Evolutionary conservation across 495 filamentous ascomycete species (phyloP).

Genomic region (Cercophora samala): DNA sequence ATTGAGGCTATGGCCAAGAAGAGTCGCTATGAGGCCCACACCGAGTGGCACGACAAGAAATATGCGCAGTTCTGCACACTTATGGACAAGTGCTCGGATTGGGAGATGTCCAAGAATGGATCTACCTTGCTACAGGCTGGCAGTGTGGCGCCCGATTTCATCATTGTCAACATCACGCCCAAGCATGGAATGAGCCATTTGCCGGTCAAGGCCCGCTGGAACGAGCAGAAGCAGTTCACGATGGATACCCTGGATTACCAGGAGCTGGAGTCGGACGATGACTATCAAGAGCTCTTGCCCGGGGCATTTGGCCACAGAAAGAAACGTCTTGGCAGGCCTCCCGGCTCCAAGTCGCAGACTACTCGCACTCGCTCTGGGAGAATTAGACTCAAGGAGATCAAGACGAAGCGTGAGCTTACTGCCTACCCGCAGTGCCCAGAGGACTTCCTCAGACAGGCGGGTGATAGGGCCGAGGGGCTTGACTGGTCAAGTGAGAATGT

Average conservation of each 20-base stretch:
- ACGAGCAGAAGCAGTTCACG: slow-evolving; percentile 34
- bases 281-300: slow-evolving; percentile 18
- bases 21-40: slow-evolving; percentile 18
- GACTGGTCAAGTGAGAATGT: slow-evolving; percentile 43
- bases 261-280: slow-evolving; percentile 29
- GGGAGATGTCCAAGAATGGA: slow-evolving; percentile 40
- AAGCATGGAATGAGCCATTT: slow-evolving; percentile 20
- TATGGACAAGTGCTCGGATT: slow-evolving; percentile 37
- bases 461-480: slow-evolving; percentile 30
- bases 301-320: slow-evolving; percentile 3
- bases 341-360: slow-evolving; percentile 10
- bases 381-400: slow-evolving; percentile 34
- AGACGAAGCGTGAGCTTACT: slow-evolving; percentile 40
- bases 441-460: slow-evolving; percentile 36
- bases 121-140: slow-evolving; percentile 26
- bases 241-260: slow-evolving; percentile 47
- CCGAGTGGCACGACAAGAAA: slow-evolving; percentile 34
- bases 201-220: slow-evolving; percentile 33
- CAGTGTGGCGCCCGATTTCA: slow-evolving; percentile 30
- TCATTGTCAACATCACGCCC: slow-evolving; percentile 38
- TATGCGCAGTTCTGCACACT: slow-evolving; percentile 38
- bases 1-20: slow-evolving; percentile 35
- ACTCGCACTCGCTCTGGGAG: slow-evolving; percentile 26
- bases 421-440: slow-evolving; percentile 35
- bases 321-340: slow-evolving; percentile 18